Conservation (phyloP, 768 basidiomycete genomes). For the Pleurotus eryngii region DNA sequence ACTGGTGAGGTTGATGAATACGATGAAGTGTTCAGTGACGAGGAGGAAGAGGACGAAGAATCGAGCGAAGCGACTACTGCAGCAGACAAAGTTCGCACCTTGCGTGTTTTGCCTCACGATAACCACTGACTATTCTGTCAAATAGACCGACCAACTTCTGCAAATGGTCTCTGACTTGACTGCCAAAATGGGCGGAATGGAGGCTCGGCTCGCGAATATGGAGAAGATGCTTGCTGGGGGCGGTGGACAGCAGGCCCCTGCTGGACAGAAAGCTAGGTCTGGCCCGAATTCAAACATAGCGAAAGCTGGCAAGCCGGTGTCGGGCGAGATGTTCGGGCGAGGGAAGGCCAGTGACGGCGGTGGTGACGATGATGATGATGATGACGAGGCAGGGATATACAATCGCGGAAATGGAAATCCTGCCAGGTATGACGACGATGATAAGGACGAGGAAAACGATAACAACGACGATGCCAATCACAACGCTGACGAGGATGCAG, state of each 20-base stretch:
- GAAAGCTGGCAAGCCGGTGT: not conserved
- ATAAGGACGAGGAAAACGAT: no score
- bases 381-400: not conserved
- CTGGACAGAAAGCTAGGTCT: not conserved
- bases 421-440: not conserved
- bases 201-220: conserved; percentile 1
- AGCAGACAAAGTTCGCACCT: no score
- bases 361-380: not conserved
- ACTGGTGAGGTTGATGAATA: conserved; percentile 2
- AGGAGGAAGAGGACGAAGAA: not conserved
- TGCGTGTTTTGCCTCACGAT: not conserved
- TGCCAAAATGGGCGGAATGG: not conserved
- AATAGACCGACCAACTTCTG: not conserved
- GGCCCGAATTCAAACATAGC: not conserved
- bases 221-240: not conserved
- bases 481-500: not conserved
- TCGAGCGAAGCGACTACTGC: not conserved
- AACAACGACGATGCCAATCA: not conserved
- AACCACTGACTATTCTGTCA: not conserved
- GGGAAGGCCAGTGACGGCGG: not conserved
- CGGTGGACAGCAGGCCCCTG: not conserved
- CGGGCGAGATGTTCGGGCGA: not conserved
- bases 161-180: not conserved
- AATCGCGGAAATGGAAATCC: not conserved
- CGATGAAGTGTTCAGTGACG: not conserved